Conservation (phyloP, 176 grass and related monocot genomes). For the Paspalum notatum region DNA sequence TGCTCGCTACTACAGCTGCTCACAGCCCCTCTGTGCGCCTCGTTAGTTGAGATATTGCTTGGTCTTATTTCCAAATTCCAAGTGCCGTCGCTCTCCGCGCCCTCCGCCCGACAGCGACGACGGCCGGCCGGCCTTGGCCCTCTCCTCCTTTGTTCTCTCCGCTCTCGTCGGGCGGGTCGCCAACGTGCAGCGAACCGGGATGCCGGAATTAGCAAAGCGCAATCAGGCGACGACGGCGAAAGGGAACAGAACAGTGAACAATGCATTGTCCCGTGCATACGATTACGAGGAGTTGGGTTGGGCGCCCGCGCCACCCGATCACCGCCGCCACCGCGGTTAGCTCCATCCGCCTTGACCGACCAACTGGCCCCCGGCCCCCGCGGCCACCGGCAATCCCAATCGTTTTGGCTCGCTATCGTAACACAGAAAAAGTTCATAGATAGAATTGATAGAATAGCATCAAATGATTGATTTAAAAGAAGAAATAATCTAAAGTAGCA, state of each 20-base stretch:
- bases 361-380: background rate
- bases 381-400: background rate
- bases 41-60: conserved; percentile 29
- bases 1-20: too few relatives aligned
- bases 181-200: background rate
- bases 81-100: conserved; percentile 18
- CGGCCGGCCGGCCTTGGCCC: background rate
- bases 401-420: too few relatives aligned
- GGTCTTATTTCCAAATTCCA: background rate
- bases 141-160: background rate
- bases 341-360: conserved; percentile 4
- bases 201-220: background rate
- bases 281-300: background rate
- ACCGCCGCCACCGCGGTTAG: conserved; percentile 23
- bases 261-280: too few relatives aligned
- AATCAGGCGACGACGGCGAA: background rate
- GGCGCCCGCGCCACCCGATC: conserved; percentile 6
- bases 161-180: background rate
- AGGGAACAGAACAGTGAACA: background rate
- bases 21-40: background rate
- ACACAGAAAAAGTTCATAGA: too few relatives aligned
- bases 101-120: conserved; percentile 1
- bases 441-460: too few relatives aligned
- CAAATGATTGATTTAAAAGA: too few relatives aligned
- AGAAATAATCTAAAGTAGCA: too few relatives aligned